These are phyloP conservation scores for Flaveria trinervia DNA, from an alignment of 129 eudicot genomes.

Conservation along the genomic window DNA sequence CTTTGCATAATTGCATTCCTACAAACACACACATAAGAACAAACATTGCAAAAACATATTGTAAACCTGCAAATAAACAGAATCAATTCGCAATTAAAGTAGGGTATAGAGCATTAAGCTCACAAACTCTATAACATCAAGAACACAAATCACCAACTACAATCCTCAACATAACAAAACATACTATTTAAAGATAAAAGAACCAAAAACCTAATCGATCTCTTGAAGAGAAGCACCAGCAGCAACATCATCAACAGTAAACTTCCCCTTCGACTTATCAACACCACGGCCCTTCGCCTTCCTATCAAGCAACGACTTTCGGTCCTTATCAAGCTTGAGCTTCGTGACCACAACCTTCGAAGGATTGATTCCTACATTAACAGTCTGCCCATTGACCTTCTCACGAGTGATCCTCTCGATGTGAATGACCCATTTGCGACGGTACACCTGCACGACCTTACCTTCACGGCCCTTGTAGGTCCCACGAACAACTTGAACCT, in stretches of 20 bases:
- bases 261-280: slow-evolving; percentile 38
- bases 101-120: slow-evolving; percentile 4
- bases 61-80: slow-evolving; percentile 7
- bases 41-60: background rate
- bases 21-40: background rate
- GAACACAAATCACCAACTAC: background rate
- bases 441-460: slow-evolving; percentile 50
- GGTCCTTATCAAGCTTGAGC: slow-evolving; percentile 41
- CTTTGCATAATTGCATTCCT: background rate
- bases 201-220: slow-evolving; percentile 37
- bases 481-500: slow-evolving; percentile 47
- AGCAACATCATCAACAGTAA: slow-evolving; percentile 40
- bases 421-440: slow-evolving; percentile 47
- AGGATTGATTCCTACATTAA: slow-evolving; percentile 36
- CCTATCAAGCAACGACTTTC: slow-evolving; percentile 42
- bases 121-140: slow-evolving; percentile 20
- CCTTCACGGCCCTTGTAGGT: slow-evolving; percentile 59
- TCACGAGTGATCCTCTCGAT: slow-evolving; percentile 44
- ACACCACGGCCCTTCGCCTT: slow-evolving; percentile 38
- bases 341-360: slow-evolving; percentile 35
- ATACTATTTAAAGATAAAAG: background rate
- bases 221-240: slow-evolving; percentile 45
- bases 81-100: slow-evolving; percentile 14
- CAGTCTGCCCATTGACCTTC: slow-evolving; percentile 40
- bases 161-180: slow-evolving; percentile 29